Base-by-base conservation (phyloP, 2,329 filamentous ascomycete species). In the Nothopassalora personata region DNA sequence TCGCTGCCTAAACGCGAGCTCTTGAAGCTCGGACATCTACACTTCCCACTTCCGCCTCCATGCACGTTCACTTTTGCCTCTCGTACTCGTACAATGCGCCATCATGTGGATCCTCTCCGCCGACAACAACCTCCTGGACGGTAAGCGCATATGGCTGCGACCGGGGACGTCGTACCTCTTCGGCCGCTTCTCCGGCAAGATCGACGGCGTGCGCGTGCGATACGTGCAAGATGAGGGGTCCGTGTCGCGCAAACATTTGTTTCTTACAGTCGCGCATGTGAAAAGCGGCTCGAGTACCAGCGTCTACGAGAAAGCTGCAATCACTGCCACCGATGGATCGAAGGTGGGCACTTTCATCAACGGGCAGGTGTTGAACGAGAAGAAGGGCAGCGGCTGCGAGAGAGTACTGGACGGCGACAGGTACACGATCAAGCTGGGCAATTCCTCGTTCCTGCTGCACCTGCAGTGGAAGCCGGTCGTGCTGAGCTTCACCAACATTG, bases 231-330 rank as follows among this genome's bases (percentile, higher is more conserved):
- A 87, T 5, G 83, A 94, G 69, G 90, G 89, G 69, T 88, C 87
- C 1, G 89, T 99, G 52, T 99, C 94, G 33, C 83, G 93, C 58
- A 90, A 94, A 70, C 94, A 99, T 74, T 77, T 97, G 64, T 86
- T 86, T 33, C 86, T 99, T 53, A 81, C 85, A 46, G 85, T 97
- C 6, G 84, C 82, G 50, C 67, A 76, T 0, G 87, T 93, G 39
- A 76, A 79, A 45, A 76, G 85, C 13, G 87, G 85, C 51, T 85
- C 90, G 69, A 89, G 86, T 56, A 59, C 60, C 9, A 66, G 58
- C 4, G 76, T 88, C 13, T 80, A 83, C 59, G 81, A 80, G 45
- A 85, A 88, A 61, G 91, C 91, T 1, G 80, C 79, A 54, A 75
- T 97, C 56, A 88, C 81, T 4, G 79, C 97, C 57, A 86, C 86